Conservation (phyloP, 2,329 filamentous ascomycete species). For the Ceratocystis variospora region DNA sequence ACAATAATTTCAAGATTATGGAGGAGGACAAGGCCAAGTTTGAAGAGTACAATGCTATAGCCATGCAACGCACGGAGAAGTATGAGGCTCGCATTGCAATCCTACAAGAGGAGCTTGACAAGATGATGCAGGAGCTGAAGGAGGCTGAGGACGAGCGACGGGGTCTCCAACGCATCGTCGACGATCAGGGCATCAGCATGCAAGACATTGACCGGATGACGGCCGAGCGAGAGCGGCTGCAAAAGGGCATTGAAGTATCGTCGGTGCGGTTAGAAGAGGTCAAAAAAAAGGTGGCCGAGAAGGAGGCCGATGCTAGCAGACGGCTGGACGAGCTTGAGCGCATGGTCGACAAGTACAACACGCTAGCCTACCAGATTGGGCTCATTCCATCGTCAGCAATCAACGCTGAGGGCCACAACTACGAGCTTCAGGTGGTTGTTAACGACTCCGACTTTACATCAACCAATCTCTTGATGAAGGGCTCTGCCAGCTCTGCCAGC, state of each 20-base stretch:
- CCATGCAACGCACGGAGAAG: conserved; percentile 75
- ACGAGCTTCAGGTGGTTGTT: conserved; percentile 72
- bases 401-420: conserved; percentile 74
- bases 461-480: conserved; percentile 29
- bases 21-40: conserved; percentile 93
- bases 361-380: conserved; percentile 81
- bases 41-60: conserved; percentile 79
- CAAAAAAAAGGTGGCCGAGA: conserved; percentile 69
- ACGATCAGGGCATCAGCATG: conserved; percentile 87
- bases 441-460: conserved; percentile 66
- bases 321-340: conserved; percentile 89
- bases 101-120: conserved; percentile 74
- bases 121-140: conserved; percentile 57
- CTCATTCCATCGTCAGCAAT: conserved; percentile 72
- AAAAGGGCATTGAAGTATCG: conserved; percentile 70
- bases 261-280: conserved; percentile 66
- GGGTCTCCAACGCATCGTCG: conserved; percentile 70
- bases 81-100: conserved; percentile 69
- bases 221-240: conserved; percentile 82
- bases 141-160: conserved; percentile 73
- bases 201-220: conserved; percentile 99
- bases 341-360: conserved; percentile 83
- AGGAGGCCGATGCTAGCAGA: conserved; percentile 71
- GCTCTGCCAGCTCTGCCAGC: conserved; percentile 39
- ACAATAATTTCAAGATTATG: conserved; percentile 82